Base-by-base conservation (phyloP, 1,284 basidiomycete species). In the Sporisorium iseilematis-ciliati region DNA sequence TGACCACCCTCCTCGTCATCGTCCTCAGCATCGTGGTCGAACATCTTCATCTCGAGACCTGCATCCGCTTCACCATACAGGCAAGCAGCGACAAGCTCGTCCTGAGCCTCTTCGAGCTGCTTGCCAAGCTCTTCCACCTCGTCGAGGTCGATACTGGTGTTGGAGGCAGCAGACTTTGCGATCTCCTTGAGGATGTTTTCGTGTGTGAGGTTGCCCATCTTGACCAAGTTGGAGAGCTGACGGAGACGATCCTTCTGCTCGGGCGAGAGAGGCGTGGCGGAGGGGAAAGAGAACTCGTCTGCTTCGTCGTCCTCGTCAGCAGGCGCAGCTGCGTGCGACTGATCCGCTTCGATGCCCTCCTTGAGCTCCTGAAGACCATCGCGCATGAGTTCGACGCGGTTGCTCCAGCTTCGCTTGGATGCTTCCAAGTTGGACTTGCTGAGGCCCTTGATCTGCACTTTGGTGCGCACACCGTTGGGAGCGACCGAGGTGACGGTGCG, bases 401-500 rank as follows among this genome's bases (percentile, higher is more conserved):
- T 74, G 43, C 65, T 75, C 75, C 75, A 78, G 49, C 65, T 65
- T 25, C 69, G 66, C 35, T 65, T 63, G 48, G 65, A 59, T 7
- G 79, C 79, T 57, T 81, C 77, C 18, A 65, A 63, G 48, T 81
- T 81, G 57, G 67, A 71, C 31, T 56, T 71, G 51, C 77, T 77
- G 41, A 81, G 64, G 7, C 79, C 69, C 20, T 71, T 71, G 50
- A 71, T 60, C 23, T 64, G 57, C 18, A 75, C 73, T 45, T 75
- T 75, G 53, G 67, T 71, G 42, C 68, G 55, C 7, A 64, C 60
- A 26, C 73, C 73, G 51, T 59, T 71, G 33, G 73, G 73, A 11
- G 48, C 65, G 41, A 75, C 58, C 18, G 60, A 67, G n/a, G 65
- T 71, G 53, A 71, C 26, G n/a, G 73, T 61, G 43, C 56, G 69